Evolutionary conservation across 2,329 filamentous ascomycete genomes (phyloP).

Genomic region (Aspergillus candidus): DNA sequence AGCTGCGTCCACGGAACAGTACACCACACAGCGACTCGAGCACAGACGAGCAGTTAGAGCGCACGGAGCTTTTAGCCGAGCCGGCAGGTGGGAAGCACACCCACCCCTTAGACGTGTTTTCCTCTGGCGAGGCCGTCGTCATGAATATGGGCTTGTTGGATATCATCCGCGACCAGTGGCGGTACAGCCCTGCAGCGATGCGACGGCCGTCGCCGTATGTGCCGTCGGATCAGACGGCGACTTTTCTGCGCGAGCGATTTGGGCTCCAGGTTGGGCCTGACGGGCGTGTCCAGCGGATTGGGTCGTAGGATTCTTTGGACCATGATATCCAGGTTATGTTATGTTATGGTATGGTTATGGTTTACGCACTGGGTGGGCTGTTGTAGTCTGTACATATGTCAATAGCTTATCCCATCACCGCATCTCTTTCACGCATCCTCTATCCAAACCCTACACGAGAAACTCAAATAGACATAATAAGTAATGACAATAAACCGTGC

Average conservation of each 20-base stretch:
- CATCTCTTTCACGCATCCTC: background rate
- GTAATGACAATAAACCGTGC: too few species aligned
- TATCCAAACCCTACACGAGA: too few species aligned
- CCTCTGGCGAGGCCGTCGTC: conserved; percentile 33
- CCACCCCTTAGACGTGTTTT: conserved; percentile 35
- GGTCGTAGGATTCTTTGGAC: conserved; percentile 12
- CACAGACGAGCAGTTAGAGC: conserved; percentile 21
- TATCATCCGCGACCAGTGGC: conserved; percentile 37
- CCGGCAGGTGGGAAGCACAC: conserved; percentile 19
- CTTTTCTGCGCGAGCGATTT: conserved; percentile 33
- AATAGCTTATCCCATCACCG: background rate
- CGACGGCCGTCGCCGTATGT: conserved; percentile 21
- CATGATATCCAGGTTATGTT: background rate
- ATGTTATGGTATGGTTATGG: too few species aligned
- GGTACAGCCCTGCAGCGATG: conserved; percentile 19
- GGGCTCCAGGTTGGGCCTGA: conserved; percentile 32
- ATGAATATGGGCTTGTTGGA: conserved; percentile 32
- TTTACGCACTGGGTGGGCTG: background rate
- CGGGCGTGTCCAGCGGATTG: conserved; percentile 29
- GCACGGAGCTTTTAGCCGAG: conserved; percentile 30
- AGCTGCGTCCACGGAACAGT: conserved; percentile 20
- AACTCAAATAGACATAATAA: too few species aligned
- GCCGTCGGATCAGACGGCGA: conserved; percentile 30
- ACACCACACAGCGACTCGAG: conserved; percentile 4
- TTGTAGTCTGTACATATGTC: conserved; percentile 6